These are phyloP conservation scores for Cyberlindnera euphorbiiphila DNA, from an alignment of 805 yeast species.

Conservation along the genomic window DNA sequence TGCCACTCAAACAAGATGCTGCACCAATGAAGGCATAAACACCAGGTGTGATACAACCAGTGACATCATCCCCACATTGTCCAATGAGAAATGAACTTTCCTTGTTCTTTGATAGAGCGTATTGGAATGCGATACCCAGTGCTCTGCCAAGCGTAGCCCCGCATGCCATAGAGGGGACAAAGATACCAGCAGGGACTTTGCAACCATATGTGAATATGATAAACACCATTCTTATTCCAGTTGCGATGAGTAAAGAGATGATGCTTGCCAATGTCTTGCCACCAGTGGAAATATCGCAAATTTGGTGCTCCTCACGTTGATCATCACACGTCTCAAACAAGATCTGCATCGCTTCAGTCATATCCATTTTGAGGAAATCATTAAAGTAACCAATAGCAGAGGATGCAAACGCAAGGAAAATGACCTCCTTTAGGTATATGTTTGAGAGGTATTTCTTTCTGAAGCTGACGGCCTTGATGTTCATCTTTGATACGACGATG, in stretches of 20 bases:
- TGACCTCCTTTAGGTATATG: slow-evolving; percentile 67
- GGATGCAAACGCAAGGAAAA: slow-evolving; percentile 61
- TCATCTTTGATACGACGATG: slow-evolving; percentile 66
- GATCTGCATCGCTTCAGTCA: slow-evolving; percentile 93
- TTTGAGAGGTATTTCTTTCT: slow-evolving; percentile 60
- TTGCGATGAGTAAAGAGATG: slow-evolving; percentile 61
- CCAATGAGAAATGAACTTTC: slow-evolving; percentile 31
- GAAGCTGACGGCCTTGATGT: slow-evolving; percentile 71
- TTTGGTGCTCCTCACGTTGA: slow-evolving; percentile 38
- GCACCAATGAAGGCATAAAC: slow-evolving; percentile 96
- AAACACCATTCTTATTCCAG: slow-evolving; percentile 62
- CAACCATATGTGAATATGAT: slow-evolving; percentile 87
- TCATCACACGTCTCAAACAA: slow-evolving; percentile 76
- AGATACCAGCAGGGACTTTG: slow-evolving; percentile 95
- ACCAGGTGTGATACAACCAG: slow-evolving; percentile 79
- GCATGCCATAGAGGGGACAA: slow-evolving; percentile 95
- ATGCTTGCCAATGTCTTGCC: slow-evolving; percentile 35
- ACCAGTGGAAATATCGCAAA: slow-evolving; percentile 36
- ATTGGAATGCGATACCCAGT: slow-evolving; percentile 69
- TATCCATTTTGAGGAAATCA: slow-evolving; percentile 75
- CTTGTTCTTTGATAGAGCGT: slow-evolving; percentile 38
- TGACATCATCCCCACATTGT: slow-evolving; percentile 38
- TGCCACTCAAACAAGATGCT: slow-evolving; percentile 91
- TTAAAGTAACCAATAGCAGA: slow-evolving; percentile 80
- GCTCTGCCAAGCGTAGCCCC: slow-evolving; percentile 95